phyloP scores from a whole-genome alignment of 495 filamentous ascomycete species.

The Massariosphaeria phaeospora region DNA sequence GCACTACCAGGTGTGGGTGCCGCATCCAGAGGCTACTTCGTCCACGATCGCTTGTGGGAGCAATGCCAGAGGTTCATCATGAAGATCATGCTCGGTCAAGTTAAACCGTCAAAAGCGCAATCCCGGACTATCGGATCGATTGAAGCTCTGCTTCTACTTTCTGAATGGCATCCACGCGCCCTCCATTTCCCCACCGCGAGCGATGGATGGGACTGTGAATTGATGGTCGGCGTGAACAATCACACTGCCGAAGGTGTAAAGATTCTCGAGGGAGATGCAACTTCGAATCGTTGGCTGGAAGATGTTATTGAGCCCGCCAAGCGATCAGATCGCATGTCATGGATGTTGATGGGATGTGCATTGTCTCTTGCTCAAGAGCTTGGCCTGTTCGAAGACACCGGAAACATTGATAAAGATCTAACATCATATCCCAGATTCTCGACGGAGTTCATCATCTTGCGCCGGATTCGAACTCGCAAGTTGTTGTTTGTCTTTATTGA shows the following conservation, averaged over 20 bases:
- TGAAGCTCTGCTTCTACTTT: slow-evolving; percentile 49
- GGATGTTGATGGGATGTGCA: slow-evolving; percentile 51
- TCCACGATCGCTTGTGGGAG: slow-evolving; percentile 52
- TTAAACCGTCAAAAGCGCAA: slow-evolving; percentile 40
- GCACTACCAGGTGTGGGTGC: slow-evolving; percentile 50
- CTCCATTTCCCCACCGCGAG: slow-evolving; percentile 52
- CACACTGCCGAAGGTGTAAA: slow-evolving; percentile 13
- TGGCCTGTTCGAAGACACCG: slow-evolving; percentile 49
- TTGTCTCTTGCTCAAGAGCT: slow-evolving; percentile 51
- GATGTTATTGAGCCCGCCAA: slow-evolving; percentile 48
- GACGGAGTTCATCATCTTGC: slow-evolving; percentile 14
- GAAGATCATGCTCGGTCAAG: slow-evolving; percentile 51
- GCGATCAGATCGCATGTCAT: slow-evolving; percentile 54
- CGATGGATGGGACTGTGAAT: slow-evolving; percentile 38
- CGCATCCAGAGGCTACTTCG: slow-evolving; percentile 51
- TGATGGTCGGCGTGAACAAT: slow-evolving; percentile 27
- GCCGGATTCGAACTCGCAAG: slow-evolving; percentile 42
- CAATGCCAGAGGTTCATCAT: slow-evolving; percentile 51
- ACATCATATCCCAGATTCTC: slow-evolving; percentile 21
- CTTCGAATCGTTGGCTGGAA: slow-evolving; percentile 32
- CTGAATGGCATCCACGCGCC: slow-evolving; percentile 54
- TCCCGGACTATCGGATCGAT: slow-evolving; percentile 49
- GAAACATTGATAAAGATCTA: slow-evolving; percentile 33
- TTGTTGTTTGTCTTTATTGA: slow-evolving; percentile 53
- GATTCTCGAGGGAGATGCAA: slow-evolving; percentile 20